These are phyloP conservation scores for Escallonia herrerae DNA, from an alignment of 129 eudicot genomes.

Conservation along the genomic window DNA sequence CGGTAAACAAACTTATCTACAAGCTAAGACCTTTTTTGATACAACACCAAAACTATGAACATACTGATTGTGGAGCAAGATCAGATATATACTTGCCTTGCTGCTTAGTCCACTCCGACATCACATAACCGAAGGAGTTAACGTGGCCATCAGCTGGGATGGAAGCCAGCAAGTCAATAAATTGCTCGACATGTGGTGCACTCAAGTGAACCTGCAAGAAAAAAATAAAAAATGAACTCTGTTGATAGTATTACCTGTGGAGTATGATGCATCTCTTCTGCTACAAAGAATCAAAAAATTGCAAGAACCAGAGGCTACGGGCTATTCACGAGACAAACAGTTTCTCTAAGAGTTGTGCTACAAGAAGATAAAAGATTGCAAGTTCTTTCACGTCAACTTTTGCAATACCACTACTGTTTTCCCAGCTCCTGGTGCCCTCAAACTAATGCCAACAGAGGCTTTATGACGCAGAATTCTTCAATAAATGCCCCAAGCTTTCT, in stretches of 20 bases:
- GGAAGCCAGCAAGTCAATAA: conserved; percentile 67
- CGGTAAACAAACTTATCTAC: too few species aligned
- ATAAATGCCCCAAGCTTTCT: too few species aligned
- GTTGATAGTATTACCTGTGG: not conserved
- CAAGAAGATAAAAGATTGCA: not conserved
- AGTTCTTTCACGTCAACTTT: too few species aligned
- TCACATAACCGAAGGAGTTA: conserved; percentile 69
- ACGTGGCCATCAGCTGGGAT: conserved; percentile 64
- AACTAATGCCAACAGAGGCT: too few species aligned
- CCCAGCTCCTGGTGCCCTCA: too few species aligned
- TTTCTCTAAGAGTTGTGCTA: not conserved
- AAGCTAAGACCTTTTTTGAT: too few species aligned
- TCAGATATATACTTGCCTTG: conserved; percentile 52
- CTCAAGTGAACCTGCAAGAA: conserved; percentile 82
- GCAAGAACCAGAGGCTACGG: not conserved
- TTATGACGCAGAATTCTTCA: too few species aligned
- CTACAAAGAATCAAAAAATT: not conserved
- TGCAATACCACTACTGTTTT: too few species aligned
- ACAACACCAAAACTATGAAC: too few species aligned
- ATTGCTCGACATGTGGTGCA: conserved; percentile 75
- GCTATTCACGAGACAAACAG: not conserved
- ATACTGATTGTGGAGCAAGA: too few species aligned
- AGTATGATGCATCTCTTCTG: not conserved
- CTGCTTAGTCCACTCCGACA: conserved; percentile 87
- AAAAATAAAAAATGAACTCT: not conserved